Conservation (phyloP, 441 rosid genomes). For the Eutrema salsugineum region DNA sequence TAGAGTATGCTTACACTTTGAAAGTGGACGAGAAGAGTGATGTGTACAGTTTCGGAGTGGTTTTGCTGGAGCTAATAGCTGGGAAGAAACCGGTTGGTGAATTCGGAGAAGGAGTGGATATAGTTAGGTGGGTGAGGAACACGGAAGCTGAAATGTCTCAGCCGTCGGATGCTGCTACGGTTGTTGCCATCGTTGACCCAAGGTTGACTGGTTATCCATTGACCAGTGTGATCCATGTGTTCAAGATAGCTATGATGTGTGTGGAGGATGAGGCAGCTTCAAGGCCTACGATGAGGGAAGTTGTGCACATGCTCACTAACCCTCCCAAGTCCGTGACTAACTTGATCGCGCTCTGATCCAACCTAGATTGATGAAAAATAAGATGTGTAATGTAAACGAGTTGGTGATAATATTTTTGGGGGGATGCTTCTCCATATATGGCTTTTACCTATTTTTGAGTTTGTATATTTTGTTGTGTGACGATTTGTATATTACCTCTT, state of each 20-base stretch:
- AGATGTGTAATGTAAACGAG: constrained; percentile 9
- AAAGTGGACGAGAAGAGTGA: constrained; percentile 93
- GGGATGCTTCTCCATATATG: background rate
- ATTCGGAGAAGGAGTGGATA: constrained; percentile 92
- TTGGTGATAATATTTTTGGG: background rate
- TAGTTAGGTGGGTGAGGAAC: constrained; percentile 85
- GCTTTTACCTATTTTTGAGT: background rate
- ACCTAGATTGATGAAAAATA: constrained; percentile 7
- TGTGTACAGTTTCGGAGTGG: constrained; percentile 90
- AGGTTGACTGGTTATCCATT: constrained; percentile 63
- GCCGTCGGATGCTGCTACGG: constrained; percentile 61
- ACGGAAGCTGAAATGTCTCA: constrained; percentile 57
- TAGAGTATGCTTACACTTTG: constrained; percentile 88
- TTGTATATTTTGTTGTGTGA: constrained; percentile 22
- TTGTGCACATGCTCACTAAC: constrained; percentile 73
- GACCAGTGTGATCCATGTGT: constrained; percentile 55
- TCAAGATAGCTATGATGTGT: constrained; percentile 75
- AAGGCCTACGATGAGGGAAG: constrained; percentile 92
- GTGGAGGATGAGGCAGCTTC: constrained; percentile 61
- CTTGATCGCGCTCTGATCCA: constrained; percentile 34
- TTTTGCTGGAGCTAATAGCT: constrained; percentile 73
- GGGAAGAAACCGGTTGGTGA: constrained; percentile 89
- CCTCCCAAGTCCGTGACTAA: constrained; percentile 43
- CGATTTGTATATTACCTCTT: constrained; percentile 24
- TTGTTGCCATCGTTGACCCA: constrained; percentile 55